Conservation (phyloP, 2,329 filamentous ascomycete species). For the Penicillium palitans region DNA sequence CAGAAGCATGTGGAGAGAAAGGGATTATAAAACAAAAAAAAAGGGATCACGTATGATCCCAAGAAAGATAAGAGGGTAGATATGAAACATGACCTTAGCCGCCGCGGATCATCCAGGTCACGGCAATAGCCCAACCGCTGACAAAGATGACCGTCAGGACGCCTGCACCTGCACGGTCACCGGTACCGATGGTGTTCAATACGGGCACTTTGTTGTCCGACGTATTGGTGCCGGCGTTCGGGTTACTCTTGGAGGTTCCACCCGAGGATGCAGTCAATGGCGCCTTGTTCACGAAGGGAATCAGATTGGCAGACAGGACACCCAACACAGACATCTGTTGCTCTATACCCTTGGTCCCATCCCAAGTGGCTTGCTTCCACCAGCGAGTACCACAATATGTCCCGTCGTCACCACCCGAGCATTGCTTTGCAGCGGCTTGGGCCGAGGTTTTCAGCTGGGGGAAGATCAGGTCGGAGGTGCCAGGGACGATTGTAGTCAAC, state of each 20-base stretch:
- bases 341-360: slow-evolving; percentile 40
- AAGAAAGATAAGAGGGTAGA: slow-evolving; percentile 3
- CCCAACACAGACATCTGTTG: slow-evolving; percentile 45
- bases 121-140: slow-evolving; percentile 27
- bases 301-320: slow-evolving; percentile 35
- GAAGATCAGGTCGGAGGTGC: slow-evolving; percentile 56
- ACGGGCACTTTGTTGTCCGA: slow-evolving; percentile 12
- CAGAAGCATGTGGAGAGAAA: slow-evolving; percentile 8
- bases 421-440: slow-evolving; percentile 61
- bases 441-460: slow-evolving; percentile 61
- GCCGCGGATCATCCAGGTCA: slow-evolving; percentile 36
- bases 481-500: slow-evolving; percentile 63
- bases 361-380: slow-evolving; percentile 37
- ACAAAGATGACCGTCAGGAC: slow-evolving; percentile 37
- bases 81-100: slow-evolving; percentile 14
- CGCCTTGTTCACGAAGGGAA: slow-evolving; percentile 32
- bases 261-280: slow-evolving; percentile 53
- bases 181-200: slow-evolving; percentile 31
- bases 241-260: slow-evolving; percentile 57
- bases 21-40: slow-evolving; percentile 18
- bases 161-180: slow-evolving; percentile 41
- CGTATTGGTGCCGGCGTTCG: slow-evolving; percentile 40
- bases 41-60: slow-evolving; percentile 9
- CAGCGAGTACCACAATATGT: slow-evolving; percentile 57
- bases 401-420: slow-evolving; percentile 58